Conservation (phyloP, 345 rosid genomes). For the Euphorbia peplus region DNA sequence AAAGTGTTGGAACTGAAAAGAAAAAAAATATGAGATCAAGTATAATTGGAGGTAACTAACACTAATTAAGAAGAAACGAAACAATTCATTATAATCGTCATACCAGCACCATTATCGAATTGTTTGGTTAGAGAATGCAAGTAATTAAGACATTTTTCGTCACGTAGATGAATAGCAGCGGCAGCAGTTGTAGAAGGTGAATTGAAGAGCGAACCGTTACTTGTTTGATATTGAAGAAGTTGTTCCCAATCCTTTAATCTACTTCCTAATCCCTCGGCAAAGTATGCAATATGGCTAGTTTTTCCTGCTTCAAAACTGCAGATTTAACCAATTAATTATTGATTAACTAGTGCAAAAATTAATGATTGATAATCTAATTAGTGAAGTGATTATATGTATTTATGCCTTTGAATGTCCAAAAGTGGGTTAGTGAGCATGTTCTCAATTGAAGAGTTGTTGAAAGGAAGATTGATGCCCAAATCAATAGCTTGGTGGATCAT, state of each 20-base stretch:
- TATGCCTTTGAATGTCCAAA: neutral
- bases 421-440: neutral
- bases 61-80: neutral
- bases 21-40: neutral
- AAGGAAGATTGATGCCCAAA: neutral
- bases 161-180: neutral
- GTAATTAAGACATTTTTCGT: neutral
- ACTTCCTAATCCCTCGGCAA: neutral
- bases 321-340: neutral
- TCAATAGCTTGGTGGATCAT: neutral
- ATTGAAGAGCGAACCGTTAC: slow-evolving; percentile 2
- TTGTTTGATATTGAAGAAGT: neutral
- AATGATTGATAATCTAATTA: too few species aligned
- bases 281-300: neutral
- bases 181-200: slow-evolving; percentile 10
- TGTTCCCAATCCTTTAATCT: neutral
- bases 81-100: neutral
- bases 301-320: neutral
- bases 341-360: too few species aligned
- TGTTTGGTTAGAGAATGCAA: neutral
- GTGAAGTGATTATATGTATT: too few species aligned
- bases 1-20: slow-evolving; percentile 1
- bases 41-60: neutral
- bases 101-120: neutral
- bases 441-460: neutral